A percentile compares a stretch with the other conserved stretches of the same genome.
Evolutionary conservation across 192 early-diverging fungal genomes (phyloP).

Genomic region (Podochytrium sp.): DNA sequence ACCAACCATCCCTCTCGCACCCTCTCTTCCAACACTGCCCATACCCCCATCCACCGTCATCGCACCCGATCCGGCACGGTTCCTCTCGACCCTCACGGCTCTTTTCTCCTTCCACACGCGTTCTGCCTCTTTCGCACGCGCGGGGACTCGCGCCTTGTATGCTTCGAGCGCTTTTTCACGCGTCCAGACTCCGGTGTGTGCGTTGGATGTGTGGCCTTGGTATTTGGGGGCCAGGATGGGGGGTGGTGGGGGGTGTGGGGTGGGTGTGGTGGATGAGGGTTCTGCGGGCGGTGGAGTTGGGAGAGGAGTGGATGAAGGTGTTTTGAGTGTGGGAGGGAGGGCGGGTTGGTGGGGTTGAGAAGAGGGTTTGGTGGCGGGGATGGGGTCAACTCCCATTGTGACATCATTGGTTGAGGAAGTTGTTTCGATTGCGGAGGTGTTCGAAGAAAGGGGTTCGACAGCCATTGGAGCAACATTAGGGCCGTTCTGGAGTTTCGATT

Average conservation of each 20-base stretch:
- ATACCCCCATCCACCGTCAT: background rate
- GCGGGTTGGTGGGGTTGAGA: no score
- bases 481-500: background rate
- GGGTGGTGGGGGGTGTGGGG: no score
- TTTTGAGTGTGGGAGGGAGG: background rate
- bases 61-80: background rate
- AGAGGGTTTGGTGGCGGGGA: background rate
- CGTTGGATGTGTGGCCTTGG: background rate
- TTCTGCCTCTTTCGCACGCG: slow-evolving; percentile 19
- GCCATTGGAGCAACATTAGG: no score
- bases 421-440: no score
- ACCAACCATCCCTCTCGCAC: no score
- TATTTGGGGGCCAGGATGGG: background rate
- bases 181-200: slow-evolving; percentile 1
- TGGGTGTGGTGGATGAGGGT: no score
- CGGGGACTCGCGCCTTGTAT: background rate
- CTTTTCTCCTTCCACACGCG: slow-evolving; percentile 21
- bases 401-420: no score
- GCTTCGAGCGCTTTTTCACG: slow-evolving; percentile 10
- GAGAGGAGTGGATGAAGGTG: background rate
- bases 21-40: no score
- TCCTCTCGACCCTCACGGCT: background rate
- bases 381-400: background rate
- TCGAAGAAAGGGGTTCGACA: background rate
- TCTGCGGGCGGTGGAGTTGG: background rate